Evolutionary conservation across 768 basidiomycete genomes (phyloP), one percentile per base, ranked within the genome.

Genomic region (Hygrophoropsis aurantiaca): DNA sequence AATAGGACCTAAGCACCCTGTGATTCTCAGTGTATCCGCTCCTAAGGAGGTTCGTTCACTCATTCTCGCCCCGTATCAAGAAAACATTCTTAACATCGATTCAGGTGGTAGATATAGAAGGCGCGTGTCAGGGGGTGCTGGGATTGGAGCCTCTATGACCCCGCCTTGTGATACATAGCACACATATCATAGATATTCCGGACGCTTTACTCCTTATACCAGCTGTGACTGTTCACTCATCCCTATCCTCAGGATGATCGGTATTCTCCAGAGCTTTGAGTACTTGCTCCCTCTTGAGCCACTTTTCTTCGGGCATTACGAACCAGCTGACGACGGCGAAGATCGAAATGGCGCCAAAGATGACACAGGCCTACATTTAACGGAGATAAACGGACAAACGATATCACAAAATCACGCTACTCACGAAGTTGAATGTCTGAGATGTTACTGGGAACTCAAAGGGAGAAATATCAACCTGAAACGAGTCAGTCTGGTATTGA

Each of bases 371-470:
- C 87, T 90, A 40, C 35, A 20, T 46, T 13, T 34, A 37, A n/a
- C 2, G 16, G n/a, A 35, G 35, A 40, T 68, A 39, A 38, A 38
- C 16, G 54, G 50, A 27, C 27, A 32, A 50, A 43, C 35, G 19
- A 44, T 23, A 2, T 15, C 13, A 11, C 21, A 18, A 11, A n/a
- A 27, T 13, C 21, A n/a, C 4, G 35, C 5, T 2, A 76, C 86
- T 67, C 51, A 90, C 90, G 58, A 90, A 94, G 66, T 95, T 95
- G 74, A 94, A 91, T 2, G 77, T 85, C 49, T 79, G 65, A 0
- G 85, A 75, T 9, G 73, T 81, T 23, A 90, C 85, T 1, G 93
- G 93, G 73, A 90, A 95, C 64, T 74, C 80, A 74, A 92, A 94
- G 1, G 93, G 93, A 20, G 92, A 93, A 44, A 90, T 73, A 73